Evolutionary conservation across 441 rosid species (phyloP).

Genomic region (Omphalea diandra): DNA sequence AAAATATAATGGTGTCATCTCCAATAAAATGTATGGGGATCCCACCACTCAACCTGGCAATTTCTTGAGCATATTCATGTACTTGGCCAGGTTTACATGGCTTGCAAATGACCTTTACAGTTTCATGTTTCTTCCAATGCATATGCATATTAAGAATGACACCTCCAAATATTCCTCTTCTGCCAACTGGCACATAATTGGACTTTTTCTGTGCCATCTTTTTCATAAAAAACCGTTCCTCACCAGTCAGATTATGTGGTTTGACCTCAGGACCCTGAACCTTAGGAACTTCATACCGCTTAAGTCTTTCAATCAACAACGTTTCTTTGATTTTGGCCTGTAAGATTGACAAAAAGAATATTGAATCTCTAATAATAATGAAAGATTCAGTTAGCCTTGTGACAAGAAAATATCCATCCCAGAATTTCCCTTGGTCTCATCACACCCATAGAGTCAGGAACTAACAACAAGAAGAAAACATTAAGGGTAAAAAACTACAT

Average conservation of each 20-base stretch:
- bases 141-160: constrained; percentile 89
- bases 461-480: neutral
- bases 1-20: constrained; percentile 74
- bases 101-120: constrained; percentile 88
- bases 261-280: constrained; percentile 65
- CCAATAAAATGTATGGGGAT: constrained; percentile 69
- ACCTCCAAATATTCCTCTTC: constrained; percentile 87
- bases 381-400: neutral
- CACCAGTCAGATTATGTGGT: constrained; percentile 35
- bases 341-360: constrained; percentile 9
- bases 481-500: neutral
- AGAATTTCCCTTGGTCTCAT: neutral
- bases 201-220: constrained; percentile 91
- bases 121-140: constrained; percentile 93
- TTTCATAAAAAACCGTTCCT: constrained; percentile 83
- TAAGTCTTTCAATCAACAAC: constrained; percentile 67
- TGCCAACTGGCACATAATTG: constrained; percentile 54
- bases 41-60: constrained; percentile 92
- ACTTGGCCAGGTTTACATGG: constrained; percentile 80
- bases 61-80: constrained; percentile 62
- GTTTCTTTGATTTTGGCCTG: constrained; percentile 92
- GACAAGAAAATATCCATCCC: neutral
- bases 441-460: neutral
- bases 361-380: neutral
- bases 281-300: constrained; percentile 77